Evolutionary conservation across 768 basidiomycete genomes (phyloP).

Genomic region (Tylopilus subfusipes): DNA sequence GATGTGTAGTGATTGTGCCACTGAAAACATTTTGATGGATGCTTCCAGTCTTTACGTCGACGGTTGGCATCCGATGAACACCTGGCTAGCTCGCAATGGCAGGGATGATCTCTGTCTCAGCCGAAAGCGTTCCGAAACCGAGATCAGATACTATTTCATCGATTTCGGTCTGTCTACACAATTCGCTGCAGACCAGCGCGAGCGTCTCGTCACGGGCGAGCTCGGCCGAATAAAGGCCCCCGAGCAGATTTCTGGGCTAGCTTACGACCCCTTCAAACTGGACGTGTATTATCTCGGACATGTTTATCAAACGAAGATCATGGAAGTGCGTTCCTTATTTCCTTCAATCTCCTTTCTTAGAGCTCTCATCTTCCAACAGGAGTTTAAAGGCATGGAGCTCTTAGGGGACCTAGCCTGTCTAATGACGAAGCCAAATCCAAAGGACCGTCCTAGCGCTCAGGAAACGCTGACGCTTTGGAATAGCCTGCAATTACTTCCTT

Average conservation of each 20-base stretch:
- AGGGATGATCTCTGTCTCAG: slow-evolving; percentile 5
- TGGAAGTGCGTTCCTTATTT: slow-evolving; percentile 1
- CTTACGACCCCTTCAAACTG: slow-evolving; percentile 30
- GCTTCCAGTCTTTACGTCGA: slow-evolving; percentile 23
- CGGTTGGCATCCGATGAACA: slow-evolving; percentile 24
- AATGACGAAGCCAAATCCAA: slow-evolving; percentile 9
- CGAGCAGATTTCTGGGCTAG: slow-evolving; percentile 17
- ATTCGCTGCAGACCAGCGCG: slow-evolving; percentile 14
- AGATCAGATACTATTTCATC: slow-evolving; percentile 33
- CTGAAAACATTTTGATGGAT: slow-evolving; percentile 34
- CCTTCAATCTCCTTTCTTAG: no score
- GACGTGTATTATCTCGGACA: slow-evolving; percentile 30
- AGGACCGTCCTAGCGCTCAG: neutral
- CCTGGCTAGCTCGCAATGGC: slow-evolving; percentile 11
- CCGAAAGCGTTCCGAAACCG: slow-evolving; percentile 24
- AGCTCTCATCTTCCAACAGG: neutral
- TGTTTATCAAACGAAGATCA: slow-evolving; percentile 20
- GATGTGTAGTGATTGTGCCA: slow-evolving; percentile 22
- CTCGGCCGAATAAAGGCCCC: slow-evolving; percentile 19
- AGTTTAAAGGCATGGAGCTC: slow-evolving; percentile 3
- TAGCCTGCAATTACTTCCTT: neutral
- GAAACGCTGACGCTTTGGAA: slow-evolving; percentile 9
- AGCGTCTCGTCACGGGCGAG: neutral
- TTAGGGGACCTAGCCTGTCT: neutral
- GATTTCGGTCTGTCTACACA: slow-evolving; percentile 35